A percentile compares a stretch with the other conserved stretches of the same genome.
Evolutionary conservation across 2,329 filamentous ascomycete species (phyloP).

Genomic region (Tricladium varicosporioides): DNA sequence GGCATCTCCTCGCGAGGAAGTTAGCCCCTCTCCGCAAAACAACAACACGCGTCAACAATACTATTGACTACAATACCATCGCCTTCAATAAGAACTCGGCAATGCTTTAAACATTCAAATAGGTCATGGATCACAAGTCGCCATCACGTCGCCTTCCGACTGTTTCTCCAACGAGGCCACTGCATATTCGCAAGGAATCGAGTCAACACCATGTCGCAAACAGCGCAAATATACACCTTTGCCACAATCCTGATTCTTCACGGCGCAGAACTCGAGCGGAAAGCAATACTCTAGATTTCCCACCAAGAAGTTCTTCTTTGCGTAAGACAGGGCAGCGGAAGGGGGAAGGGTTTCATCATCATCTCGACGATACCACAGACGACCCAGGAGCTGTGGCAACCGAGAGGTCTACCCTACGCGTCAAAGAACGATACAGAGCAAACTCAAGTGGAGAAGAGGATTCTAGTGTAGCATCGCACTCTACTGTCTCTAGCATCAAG

Average conservation of each 20-base stretch:
- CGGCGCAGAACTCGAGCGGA: background rate
- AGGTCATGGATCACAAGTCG: conserved; percentile 3
- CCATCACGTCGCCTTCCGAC: background rate
- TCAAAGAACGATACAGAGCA: too few relatives aligned
- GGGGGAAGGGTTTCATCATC: too few relatives aligned
- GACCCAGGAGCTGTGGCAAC: too few relatives aligned
- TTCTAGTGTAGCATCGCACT: conserved; percentile 4
- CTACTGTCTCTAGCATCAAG: conserved; percentile 14
- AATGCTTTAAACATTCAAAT: background rate
- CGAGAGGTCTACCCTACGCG: too few relatives aligned
- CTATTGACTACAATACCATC: conserved; percentile 9
- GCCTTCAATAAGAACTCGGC: background rate
- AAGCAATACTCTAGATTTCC: conserved; percentile 5
- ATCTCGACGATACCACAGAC: too few relatives aligned
- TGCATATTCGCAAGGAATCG: conserved; percentile 22
- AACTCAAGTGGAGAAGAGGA: background rate
- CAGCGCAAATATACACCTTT: conserved; percentile 7
- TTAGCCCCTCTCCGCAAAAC: too few relatives aligned
- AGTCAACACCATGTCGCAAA: conserved; percentile 10
- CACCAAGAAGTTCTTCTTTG: conserved; percentile 16
- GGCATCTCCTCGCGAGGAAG: too few relatives aligned
- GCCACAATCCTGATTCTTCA: background rate
- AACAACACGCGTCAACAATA: background rate
- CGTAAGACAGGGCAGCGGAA: background rate
- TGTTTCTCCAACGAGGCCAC: conserved; percentile 14